Conservation (phyloP, 768 basidiomycete species). For the Suillus spraguei region DNA sequence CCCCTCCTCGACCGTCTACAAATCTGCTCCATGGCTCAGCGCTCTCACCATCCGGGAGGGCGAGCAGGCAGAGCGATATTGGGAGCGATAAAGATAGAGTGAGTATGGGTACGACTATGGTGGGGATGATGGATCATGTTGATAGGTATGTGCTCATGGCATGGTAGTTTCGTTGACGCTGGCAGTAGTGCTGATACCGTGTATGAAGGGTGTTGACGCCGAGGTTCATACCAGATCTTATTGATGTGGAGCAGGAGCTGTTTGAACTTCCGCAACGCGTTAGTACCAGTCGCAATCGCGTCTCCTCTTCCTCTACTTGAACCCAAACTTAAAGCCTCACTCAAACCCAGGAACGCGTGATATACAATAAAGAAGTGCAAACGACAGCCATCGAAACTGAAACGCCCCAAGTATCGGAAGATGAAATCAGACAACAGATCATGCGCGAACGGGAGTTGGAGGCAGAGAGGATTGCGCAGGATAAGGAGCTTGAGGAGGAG, state of each 20-base stretch:
- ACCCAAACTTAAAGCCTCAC: conserved; percentile 4
- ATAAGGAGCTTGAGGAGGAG: conserved; percentile 82
- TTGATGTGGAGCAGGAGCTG: conserved; percentile 87
- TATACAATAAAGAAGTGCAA: conserved; percentile 85
- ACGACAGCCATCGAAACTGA: conserved; percentile 69
- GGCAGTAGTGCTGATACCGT: neutral
- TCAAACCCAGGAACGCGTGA: conserved; percentile 63
- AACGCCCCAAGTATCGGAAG: conserved; percentile 54
- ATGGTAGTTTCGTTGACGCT: neutral
- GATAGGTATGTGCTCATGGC: conserved; percentile 55
- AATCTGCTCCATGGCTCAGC: conserved; percentile 39
- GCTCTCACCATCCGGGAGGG: conserved; percentile 56
- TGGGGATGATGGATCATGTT: conserved; percentile 63
- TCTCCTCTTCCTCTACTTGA: neutral
- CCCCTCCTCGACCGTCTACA: conserved; percentile 51
- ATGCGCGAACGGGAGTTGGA: conserved; percentile 69
- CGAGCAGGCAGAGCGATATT: conserved; percentile 71
- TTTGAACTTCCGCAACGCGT: conserved; percentile 91
- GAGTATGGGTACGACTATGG: conserved; percentile 47
- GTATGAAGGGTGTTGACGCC: conserved; percentile 60
- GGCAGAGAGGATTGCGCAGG: conserved; percentile 65
- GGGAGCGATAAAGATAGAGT: conserved; percentile 48
- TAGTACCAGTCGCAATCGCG: conserved; percentile 13
- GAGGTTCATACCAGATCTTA: conserved; percentile 72
- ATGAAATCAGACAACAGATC: conserved; percentile 75